Base-by-base conservation (phyloP, 2,329 filamentous ascomycete species). In the Trichoderma sp. region DNA sequence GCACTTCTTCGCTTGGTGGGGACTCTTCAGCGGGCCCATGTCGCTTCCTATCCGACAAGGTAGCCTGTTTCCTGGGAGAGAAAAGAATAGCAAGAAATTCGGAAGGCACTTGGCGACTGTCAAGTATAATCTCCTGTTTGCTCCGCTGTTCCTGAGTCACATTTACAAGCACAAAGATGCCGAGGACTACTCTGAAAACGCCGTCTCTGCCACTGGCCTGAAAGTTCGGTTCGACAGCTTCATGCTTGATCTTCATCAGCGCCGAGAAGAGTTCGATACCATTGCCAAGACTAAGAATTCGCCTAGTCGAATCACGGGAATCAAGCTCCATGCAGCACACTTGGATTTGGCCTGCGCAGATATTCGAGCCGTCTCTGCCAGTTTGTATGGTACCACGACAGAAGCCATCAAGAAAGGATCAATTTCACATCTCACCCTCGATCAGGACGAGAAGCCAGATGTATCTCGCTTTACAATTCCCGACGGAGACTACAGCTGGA, bases 51-150 rank as follows among this genome's bases (percentile, higher is more conserved):
- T 99, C 71, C 93, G 96, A 1, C 97, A 99, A 83, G 96, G 96
- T 18, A 88, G 89, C 61, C 86, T 99, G 3, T 99, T 95, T 90
- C 95, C 95, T 6, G 94, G 94, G 0, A 88, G 94, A 28, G 96
- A 98, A 76, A 98, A 97, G 85, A 96, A 94, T 60, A 98, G 94
- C 85, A 99, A 99, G 84, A 99, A 99, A 80, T 99, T 99, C 80
- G 95, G 95, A 15, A 90, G 96, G 64, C 97, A 99, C 82, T 85
- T 99, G 73, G 95, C 94, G n/a, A 99, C 97, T 9, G 95, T 99
- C 85, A 99, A 99, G 84, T 98, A 98, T 83, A 98, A 95, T 74
- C 84, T 99, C 26, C 87, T 98, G 3, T 85, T 99, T 18, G 97
- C 96, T 2, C 96, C 96, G 0, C 84, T 99, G 2, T 99, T 97